Base-by-base conservation (phyloP, 2,329 filamentous ascomycete genomes). In the Ascosphaera apis region DNA sequence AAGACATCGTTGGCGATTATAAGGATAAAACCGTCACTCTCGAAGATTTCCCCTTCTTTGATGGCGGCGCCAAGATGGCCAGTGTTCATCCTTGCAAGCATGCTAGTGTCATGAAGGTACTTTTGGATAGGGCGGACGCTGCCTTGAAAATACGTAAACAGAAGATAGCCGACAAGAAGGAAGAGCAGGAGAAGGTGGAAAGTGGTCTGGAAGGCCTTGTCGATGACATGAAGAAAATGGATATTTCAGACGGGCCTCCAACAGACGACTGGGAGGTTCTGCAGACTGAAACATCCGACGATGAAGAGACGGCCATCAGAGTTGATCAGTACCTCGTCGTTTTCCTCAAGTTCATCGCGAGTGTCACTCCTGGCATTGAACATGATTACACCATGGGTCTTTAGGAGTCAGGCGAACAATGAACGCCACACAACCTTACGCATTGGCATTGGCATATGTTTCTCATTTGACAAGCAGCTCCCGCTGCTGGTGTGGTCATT, bases 11-110 rank as follows among this genome's bases (percentile, higher is more conserved):
- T 25, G 83, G 84, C 42, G 83, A 92, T 61, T 92, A 92, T 64
- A 91, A 91, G 53, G 83, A 92, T 62, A 98, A 98, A 65, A 98
- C 88, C 0, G 88, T 98, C 41, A 98, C 88, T 1, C 72, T 95
- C 40, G 88, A 98, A 53, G 83, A 93, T 56, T 98, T 98, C 52
- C 83, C 82, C 33, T 93, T 91, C 62, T 88, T 91, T 53, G 78
- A 81, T 44, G 76, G 80, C 50, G 76, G 74, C 47, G 72, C 93
- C 52, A 92, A 93, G 63, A 98, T 93, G 70, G 88, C 86, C 23
- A 88, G 78, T 21, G 80, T 98, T 11, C 88, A 98, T 51, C 88
- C 88, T 3, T 98, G 88, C 69, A 91, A 88, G 53, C 88, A 98
- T 53, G 88, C 88, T 7, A 78, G 78, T 18, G 88, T 98, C 46